Evolutionary conservation across 2,329 filamentous ascomycete genomes (phyloP).

Genomic region (Teratosphaeria destructans): DNA sequence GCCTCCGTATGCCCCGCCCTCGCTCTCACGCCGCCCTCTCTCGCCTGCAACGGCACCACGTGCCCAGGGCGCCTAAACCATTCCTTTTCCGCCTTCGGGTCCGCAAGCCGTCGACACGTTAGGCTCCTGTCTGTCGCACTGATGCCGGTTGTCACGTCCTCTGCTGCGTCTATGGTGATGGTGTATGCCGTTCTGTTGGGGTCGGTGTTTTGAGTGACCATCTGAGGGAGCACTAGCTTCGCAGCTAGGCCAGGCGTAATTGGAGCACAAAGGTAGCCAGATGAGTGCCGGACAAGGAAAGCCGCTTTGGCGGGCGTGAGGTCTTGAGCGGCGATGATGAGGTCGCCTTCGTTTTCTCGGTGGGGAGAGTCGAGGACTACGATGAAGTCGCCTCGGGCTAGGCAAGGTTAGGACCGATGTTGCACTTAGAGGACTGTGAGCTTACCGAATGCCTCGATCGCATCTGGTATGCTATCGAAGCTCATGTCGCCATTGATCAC

Average conservation of each 20-base stretch:
- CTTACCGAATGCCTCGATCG: slow-evolving; percentile 35
- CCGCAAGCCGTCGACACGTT: slow-evolving; percentile 68
- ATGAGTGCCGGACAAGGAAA: slow-evolving; percentile 85
- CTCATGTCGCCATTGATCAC: slow-evolving; percentile 19
- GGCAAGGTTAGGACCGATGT: background rate
- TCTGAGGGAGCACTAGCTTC: slow-evolving; percentile 70
- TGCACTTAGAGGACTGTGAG: slow-evolving; percentile 1
- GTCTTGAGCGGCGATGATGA: slow-evolving; percentile 83
- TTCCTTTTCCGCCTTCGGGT: slow-evolving; percentile 44
- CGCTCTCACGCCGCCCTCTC: slow-evolving; percentile 68
- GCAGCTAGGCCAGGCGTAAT: slow-evolving; percentile 59
- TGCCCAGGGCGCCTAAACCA: slow-evolving; percentile 79
- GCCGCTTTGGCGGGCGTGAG: slow-evolving; percentile 85
- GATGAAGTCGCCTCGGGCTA: slow-evolving; percentile 66
- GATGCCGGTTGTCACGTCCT: slow-evolving; percentile 77
- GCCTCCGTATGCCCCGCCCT: slow-evolving; percentile 87
- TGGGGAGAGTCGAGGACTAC: slow-evolving; percentile 85
- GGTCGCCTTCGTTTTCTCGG: slow-evolving; percentile 95
- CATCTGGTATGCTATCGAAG: slow-evolving; percentile 38
- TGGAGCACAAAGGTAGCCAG: slow-evolving; percentile 85
- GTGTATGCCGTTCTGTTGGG: slow-evolving; percentile 89
- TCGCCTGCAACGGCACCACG: slow-evolving; percentile 73
- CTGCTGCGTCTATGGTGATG: slow-evolving; percentile 69
- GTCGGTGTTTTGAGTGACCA: slow-evolving; percentile 70
- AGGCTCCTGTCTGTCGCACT: slow-evolving; percentile 76